Conservation (phyloP, 2,329 filamentous ascomycete genomes). For the Scedosporium boydii region DNA sequence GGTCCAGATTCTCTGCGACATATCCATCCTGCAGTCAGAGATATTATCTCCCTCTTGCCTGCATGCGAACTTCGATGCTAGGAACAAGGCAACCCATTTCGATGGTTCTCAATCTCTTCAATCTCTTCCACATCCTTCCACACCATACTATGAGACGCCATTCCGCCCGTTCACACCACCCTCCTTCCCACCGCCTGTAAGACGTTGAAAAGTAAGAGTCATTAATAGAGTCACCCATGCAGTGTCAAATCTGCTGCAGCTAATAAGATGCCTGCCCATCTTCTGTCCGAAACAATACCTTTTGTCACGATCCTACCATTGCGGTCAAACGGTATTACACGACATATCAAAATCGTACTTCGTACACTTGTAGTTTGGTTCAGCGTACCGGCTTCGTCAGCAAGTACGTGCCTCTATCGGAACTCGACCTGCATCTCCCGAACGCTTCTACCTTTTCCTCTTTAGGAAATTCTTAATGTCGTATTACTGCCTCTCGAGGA, state of each 20-base stretch:
- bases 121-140: not conserved
- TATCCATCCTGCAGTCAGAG: no score
- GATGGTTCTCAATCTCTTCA: not conserved
- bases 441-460: no score
- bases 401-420: not conserved
- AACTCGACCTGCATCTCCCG: not conserved
- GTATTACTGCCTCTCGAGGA: not conserved
- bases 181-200: not conserved
- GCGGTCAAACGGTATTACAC: no score
- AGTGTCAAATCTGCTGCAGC: not conserved
- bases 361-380: no score
- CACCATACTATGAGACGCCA: not conserved
- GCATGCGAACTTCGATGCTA: not conserved
- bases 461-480: no score
- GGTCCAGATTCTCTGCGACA: not conserved
- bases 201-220: not conserved
- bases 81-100: not conserved
- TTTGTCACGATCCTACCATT: not conserved
- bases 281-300: not conserved
- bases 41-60: not conserved
- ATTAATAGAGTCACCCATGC: slow-evolving; percentile 4
- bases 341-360: no score
- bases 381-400: not conserved
- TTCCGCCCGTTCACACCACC: not conserved
- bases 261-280: not conserved